A percentile compares a stretch with the other conserved stretches of the same genome.
phyloP scores from a whole-genome alignment of 2,329 filamentous ascomycete species.

The Cladosporium sp. region DNA sequence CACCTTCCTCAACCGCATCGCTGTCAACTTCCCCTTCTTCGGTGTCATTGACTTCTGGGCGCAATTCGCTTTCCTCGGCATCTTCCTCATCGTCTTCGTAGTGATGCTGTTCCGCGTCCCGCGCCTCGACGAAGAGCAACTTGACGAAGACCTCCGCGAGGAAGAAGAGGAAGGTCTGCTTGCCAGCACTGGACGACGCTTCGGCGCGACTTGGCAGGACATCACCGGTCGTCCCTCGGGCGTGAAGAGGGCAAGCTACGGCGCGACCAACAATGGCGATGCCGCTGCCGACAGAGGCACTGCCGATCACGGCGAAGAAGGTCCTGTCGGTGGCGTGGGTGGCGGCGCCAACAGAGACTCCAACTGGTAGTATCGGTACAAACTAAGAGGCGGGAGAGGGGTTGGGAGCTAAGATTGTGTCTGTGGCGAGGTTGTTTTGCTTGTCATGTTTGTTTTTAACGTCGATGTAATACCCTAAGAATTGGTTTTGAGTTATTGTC shows the following conservation, averaged over 20 bases:
- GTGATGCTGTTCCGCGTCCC: slow-evolving; percentile 80
- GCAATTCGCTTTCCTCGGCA: slow-evolving; percentile 81
- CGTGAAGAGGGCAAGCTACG: slow-evolving; percentile 38
- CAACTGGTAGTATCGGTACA: slow-evolving; percentile 22
- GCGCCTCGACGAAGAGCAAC: slow-evolving; percentile 70
- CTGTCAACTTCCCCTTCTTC: slow-evolving; percentile 93
- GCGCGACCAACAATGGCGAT: slow-evolving; percentile 25
- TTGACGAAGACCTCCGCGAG: slow-evolving; percentile 86
- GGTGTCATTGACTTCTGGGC: slow-evolving; percentile 94
- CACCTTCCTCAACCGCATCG: slow-evolving; percentile 89
- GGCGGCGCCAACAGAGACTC: slow-evolving; percentile 25
- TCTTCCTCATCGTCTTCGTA: slow-evolving; percentile 81
- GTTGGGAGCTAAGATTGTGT: slow-evolving; percentile 6
- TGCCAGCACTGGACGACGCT: slow-evolving; percentile 77
- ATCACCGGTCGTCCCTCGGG: slow-evolving; percentile 64
- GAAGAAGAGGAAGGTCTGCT: slow-evolving; percentile 93
- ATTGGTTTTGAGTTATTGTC: neutral
- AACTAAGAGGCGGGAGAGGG: neutral
- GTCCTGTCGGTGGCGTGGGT: slow-evolving; percentile 1
- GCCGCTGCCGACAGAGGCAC: slow-evolving; percentile 24
- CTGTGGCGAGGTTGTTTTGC: neutral
- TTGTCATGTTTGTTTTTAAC: neutral
- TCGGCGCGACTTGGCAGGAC: slow-evolving; percentile 87
- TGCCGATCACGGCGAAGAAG: slow-evolving; percentile 25
- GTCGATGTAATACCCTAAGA: neutral